Evolutionary conservation across 2,329 filamentous ascomycete species (phyloP).

Genomic region (Pseudogymnoascus sp.): DNA sequence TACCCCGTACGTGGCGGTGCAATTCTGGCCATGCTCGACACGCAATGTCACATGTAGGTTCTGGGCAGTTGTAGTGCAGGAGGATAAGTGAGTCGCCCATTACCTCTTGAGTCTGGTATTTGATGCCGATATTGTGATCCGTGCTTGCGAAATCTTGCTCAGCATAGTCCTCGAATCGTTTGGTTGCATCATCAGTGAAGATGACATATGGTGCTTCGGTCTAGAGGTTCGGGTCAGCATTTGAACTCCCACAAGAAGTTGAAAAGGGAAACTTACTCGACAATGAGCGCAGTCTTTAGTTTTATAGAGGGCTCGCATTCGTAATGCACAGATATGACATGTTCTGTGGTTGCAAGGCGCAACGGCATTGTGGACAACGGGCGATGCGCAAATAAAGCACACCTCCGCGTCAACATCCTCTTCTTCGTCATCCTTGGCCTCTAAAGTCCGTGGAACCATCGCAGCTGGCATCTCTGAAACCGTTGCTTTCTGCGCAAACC

Average conservation of each 20-base stretch:
- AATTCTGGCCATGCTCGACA: conserved; percentile 73
- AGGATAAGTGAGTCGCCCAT: conserved; percentile 83
- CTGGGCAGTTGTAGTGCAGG: conserved; percentile 90
- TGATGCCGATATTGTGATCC: conserved; percentile 83
- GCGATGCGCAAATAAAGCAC: conserved; percentile 96
- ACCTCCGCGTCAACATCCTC: conserved; percentile 62
- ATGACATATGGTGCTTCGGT: conserved; percentile 73
- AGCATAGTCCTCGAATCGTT: conserved; percentile 77
- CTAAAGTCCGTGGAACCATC: conserved; percentile 19
- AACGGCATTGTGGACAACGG: conserved; percentile 77
- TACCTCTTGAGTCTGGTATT: conserved; percentile 81
- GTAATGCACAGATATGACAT: conserved; percentile 89
- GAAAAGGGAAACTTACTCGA: conserved; percentile 49
- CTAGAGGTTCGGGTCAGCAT: conserved; percentile 26
- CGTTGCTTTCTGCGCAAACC: conserved; percentile 11
- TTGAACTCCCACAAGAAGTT: conserved; percentile 17
- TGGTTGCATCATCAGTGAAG: conserved; percentile 77
- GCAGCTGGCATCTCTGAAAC: not conserved
- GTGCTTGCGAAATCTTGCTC: conserved; percentile 63
- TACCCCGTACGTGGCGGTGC: conserved; percentile 70
- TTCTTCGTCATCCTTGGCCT: conserved; percentile 27
- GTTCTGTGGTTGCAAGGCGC: conserved; percentile 93
- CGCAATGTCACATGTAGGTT: conserved; percentile 72
- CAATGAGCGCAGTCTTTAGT: conserved; percentile 96
- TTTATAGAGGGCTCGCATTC: conserved; percentile 90